A percentile compares a stretch with the other conserved stretches of the same genome.
Evolutionary conservation across 1,284 basidiomycete genomes (phyloP).

Genomic region (Sphaerobolus stellatus): DNA sequence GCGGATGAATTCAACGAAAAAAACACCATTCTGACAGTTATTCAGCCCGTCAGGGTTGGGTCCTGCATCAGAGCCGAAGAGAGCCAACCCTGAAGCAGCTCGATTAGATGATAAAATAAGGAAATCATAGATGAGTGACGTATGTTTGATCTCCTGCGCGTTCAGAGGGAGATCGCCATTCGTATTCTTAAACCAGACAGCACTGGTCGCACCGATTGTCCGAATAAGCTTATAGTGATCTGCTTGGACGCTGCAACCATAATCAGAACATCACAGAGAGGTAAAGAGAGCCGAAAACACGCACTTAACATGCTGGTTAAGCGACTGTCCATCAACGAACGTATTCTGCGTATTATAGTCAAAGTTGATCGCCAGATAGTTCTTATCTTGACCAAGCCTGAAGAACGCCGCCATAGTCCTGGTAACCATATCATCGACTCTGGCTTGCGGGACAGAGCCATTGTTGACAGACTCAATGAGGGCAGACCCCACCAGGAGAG

Average conservation of each 20-base stretch:
- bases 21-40: slow-evolving; percentile 53
- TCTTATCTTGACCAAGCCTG: slow-evolving; percentile 51
- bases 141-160: slow-evolving; percentile 31
- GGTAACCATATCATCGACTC: slow-evolving; percentile 68
- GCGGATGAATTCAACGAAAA: slow-evolving; percentile 5
- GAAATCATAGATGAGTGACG: neutral
- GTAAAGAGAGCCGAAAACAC: neutral
- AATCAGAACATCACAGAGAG: neutral
- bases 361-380: slow-evolving; percentile 44
- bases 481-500: neutral
- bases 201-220: slow-evolving; percentile 66
- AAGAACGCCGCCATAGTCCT: slow-evolving; percentile 65
- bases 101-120: neutral
- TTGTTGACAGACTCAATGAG: slow-evolving; percentile 46
- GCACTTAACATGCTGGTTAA: slow-evolving; percentile 13
- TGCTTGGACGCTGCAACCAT: slow-evolving; percentile 11
- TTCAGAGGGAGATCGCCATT: slow-evolving; percentile 56
- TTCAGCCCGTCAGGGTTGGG: slow-evolving; percentile 72
- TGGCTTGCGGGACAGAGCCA: slow-evolving; percentile 60
- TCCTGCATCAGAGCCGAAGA: slow-evolving; percentile 64
- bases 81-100: neutral
- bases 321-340: slow-evolving; percentile 37
- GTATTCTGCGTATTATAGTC: slow-evolving; percentile 56
- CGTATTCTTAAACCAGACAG: slow-evolving; percentile 73
- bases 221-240: slow-evolving; percentile 50